phyloP scores from a whole-genome alignment of 2,329 filamentous ascomycete species.

The Phialophora tarda region DNA sequence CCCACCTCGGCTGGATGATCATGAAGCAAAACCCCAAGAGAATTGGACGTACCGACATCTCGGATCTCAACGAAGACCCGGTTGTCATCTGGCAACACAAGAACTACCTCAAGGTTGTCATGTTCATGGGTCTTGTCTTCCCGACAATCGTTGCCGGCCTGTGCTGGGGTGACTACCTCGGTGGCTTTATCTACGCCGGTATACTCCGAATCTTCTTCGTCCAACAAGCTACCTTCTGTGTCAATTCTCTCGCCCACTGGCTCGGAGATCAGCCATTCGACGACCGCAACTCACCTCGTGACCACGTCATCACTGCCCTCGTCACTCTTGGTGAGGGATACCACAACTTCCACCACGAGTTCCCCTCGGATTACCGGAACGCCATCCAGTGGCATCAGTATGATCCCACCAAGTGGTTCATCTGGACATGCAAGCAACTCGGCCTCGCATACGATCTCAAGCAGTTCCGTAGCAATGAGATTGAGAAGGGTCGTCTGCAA shows the following conservation, averaged over 20 bases:
- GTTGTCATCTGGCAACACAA: constrained; percentile 88
- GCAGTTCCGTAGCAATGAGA: constrained; percentile 89
- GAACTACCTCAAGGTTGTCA: constrained; percentile 80
- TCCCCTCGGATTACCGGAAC: constrained; percentile 91
- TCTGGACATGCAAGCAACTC: constrained; percentile 82
- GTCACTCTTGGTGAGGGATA: constrained; percentile 88
- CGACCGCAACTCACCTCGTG: constrained; percentile 87
- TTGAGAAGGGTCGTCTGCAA: constrained; percentile 88
- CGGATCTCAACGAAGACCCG: constrained; percentile 83
- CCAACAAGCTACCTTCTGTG: constrained; percentile 90
- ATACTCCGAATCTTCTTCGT: constrained; percentile 88
- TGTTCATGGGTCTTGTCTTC: constrained; percentile 77
- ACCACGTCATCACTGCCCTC: constrained; percentile 83
- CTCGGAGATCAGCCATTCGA: constrained; percentile 91
- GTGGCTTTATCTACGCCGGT: constrained; percentile 83
- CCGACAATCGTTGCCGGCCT: constrained; percentile 77
- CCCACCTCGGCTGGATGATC: constrained; percentile 87
- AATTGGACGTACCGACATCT: constrained; percentile 85
- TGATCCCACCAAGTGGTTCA: constrained; percentile 88
- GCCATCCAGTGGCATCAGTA: constrained; percentile 91
- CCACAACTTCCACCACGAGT: constrained; percentile 96
- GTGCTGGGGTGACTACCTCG: constrained; percentile 79
- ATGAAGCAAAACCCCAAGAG: constrained; percentile 92
- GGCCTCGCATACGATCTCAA: constrained; percentile 86
- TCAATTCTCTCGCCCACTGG: constrained; percentile 90